Conservation (phyloP, 2,329 filamentous ascomycete genomes). For the Fusarium sp. region DNA sequence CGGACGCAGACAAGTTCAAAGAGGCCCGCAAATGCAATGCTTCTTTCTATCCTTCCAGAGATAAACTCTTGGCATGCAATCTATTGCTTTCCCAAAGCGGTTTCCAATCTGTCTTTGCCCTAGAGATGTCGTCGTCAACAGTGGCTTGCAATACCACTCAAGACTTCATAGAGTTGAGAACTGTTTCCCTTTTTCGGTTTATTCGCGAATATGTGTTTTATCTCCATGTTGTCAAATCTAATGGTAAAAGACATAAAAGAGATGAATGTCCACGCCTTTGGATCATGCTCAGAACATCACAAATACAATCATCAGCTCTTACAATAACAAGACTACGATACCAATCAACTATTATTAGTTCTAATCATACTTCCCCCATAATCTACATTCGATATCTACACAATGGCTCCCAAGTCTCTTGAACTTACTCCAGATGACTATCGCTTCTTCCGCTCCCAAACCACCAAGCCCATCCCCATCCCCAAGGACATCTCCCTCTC, state of each 20-base stretch:
- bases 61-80: not conserved
- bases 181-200: slow-evolving; percentile 31
- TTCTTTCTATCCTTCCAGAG: not conserved
- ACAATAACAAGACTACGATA: not conserved
- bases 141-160: too few relatives aligned
- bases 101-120: not conserved
- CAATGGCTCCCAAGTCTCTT: slow-evolving; percentile 42
- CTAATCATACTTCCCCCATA: not conserved
- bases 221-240: accelerated
- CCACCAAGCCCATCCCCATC: slow-evolving; percentile 37
- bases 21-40: not conserved
- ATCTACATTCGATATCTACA: not conserved
- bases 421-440: slow-evolving; percentile 22
- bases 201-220: not conserved
- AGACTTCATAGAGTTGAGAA: not conserved
- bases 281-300: not conserved
- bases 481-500: slow-evolving; percentile 42
- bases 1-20: not conserved
- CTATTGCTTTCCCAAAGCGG: slow-evolving; percentile 7
- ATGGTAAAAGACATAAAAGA: slow-evolving; percentile 14
- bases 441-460: slow-evolving; percentile 44
- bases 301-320: not conserved
- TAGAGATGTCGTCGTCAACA: not conserved
- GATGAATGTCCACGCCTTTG: not conserved
- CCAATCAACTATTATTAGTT: not conserved